Percentiles rank a stretch among this genome's conserved stretches.
Conservation (phyloP, 495 filamentous ascomycete species). For the Talaromyces trachyspermus region DNA sequence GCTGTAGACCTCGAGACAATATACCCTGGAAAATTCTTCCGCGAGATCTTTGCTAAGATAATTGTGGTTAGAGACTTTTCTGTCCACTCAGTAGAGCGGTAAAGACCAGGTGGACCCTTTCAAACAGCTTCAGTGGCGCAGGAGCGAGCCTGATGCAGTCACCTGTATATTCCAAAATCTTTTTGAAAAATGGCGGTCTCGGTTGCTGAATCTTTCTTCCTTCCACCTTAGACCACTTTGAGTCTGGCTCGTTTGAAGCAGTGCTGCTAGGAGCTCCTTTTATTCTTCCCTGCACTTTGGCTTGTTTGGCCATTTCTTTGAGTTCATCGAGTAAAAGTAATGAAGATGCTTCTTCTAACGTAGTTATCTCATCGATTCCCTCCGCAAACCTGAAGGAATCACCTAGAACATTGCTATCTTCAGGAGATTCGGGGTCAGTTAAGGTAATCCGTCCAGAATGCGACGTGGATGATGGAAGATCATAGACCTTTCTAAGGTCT, state of each 20-base stretch:
- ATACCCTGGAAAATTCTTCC: conserved; percentile 82
- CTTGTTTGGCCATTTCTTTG: conserved; percentile 76
- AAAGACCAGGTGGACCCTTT: conserved; percentile 90
- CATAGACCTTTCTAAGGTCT: conserved; percentile 40
- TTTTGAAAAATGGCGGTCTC: conserved; percentile 57
- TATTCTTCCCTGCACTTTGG: conserved; percentile 82
- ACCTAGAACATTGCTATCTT: conserved; percentile 39
- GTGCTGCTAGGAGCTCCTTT: conserved; percentile 67
- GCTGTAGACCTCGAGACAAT: conserved; percentile 84
- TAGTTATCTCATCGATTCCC: conserved; percentile 62
- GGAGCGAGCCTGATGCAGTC: conserved; percentile 75
- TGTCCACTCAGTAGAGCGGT: conserved; percentile 93
- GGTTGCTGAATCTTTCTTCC: conserved; percentile 44
- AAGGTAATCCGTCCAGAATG: conserved; percentile 29
- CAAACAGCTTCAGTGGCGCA: conserved; percentile 73
- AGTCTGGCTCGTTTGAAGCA: conserved; percentile 61
- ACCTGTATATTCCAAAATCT: conserved; percentile 74
- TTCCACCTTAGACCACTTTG: conserved; percentile 65
- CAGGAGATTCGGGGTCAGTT: conserved; percentile 36
- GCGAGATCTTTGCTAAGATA: conserved; percentile 82
- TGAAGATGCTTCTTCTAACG: conserved; percentile 77
- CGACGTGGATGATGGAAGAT: conserved; percentile 31
- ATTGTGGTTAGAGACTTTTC: conserved; percentile 95
- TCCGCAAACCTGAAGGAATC: conserved; percentile 71
- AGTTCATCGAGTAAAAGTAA: conserved; percentile 80